Percentiles rank a stretch among this genome's conserved stretches.
Conservation (phyloP, 2,329 filamentous ascomycete species). For the Ophiostoma piceae region DNA sequence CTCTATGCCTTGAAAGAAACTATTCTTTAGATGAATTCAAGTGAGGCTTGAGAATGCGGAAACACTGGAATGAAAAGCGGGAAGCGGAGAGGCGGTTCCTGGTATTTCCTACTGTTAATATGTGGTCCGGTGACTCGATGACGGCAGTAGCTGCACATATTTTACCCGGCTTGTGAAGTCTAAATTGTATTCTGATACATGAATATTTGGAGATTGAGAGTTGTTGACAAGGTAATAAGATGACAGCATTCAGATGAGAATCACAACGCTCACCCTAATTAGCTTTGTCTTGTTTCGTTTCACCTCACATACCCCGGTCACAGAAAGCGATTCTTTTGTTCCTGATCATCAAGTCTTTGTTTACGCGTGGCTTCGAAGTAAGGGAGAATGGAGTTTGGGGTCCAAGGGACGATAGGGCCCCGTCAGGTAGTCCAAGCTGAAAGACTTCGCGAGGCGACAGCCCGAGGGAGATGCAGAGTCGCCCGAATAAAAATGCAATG, state of each 20-base stretch:
- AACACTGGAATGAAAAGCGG: conserved; percentile 9
- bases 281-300: conserved; percentile 8
- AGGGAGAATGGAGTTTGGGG: background rate
- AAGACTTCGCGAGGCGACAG: background rate
- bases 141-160: background rate
- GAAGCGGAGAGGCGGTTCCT: background rate
- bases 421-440: background rate
- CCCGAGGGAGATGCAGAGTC: background rate
- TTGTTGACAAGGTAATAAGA: background rate
- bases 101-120: background rate
- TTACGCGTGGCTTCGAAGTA: conserved; percentile 3
- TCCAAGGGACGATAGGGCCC: background rate
- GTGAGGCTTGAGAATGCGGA: background rate
- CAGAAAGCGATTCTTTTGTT: background rate
- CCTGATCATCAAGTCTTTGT: background rate
- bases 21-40: background rate
- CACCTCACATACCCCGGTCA: background rate
- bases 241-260: background rate
- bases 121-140: background rate
- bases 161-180: background rate
- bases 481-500: too few relatives aligned
- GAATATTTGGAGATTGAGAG: background rate
- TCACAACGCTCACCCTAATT: background rate
- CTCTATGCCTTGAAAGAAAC: background rate
- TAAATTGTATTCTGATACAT: too few relatives aligned